phyloP scores from a whole-genome alignment of 2,329 filamentous ascomycete genomes.

The Aspergillus puulaauensis region DNA sequence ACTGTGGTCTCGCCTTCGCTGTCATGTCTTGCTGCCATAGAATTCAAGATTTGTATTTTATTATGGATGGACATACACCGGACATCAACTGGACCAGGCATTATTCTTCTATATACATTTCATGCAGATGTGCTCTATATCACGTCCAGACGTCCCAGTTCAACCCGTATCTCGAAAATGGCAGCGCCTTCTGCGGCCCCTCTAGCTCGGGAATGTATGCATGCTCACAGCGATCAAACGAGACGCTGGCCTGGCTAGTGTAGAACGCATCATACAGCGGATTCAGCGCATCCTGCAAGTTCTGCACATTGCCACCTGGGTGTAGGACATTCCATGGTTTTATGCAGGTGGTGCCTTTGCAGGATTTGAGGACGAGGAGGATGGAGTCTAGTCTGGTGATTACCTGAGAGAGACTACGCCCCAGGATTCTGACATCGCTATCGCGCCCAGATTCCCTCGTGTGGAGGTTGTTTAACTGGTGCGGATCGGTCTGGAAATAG shows the following conservation, averaged over 20 bases:
- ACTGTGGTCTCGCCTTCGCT: not conserved
- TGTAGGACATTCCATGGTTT: slow-evolving; percentile 40
- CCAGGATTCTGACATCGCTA: not conserved
- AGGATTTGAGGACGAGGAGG: slow-evolving; percentile 42
- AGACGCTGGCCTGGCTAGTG: slow-evolving; percentile 29
- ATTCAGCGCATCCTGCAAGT: slow-evolving; percentile 33
- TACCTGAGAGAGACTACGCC: not conserved
- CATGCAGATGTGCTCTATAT: not conserved
- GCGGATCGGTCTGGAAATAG: slow-evolving; percentile 30
- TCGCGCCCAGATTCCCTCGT: not conserved
- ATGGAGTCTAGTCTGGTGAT: slow-evolving; percentile 36
- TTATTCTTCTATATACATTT: too few relatives aligned
- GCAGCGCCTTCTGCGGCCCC: slow-evolving; percentile 27
- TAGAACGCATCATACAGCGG: slow-evolving; percentile 35
- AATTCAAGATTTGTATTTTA: too few relatives aligned
- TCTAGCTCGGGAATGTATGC: slow-evolving; percentile 39
- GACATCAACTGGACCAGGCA: too few relatives aligned
- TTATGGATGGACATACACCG: too few relatives aligned
- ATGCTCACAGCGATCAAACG: slow-evolving; percentile 34
- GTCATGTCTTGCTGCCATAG: too few relatives aligned
- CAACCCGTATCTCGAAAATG: slow-evolving; percentile 15
- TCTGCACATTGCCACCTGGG: slow-evolving; percentile 27
- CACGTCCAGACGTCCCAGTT: slow-evolving; percentile 18
- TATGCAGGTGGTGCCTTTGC: slow-evolving; percentile 35
- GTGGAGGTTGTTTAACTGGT: slow-evolving; percentile 38